Base-by-base conservation (phyloP, 1,284 basidiomycete species). In the Neonothopanus nambi region DNA sequence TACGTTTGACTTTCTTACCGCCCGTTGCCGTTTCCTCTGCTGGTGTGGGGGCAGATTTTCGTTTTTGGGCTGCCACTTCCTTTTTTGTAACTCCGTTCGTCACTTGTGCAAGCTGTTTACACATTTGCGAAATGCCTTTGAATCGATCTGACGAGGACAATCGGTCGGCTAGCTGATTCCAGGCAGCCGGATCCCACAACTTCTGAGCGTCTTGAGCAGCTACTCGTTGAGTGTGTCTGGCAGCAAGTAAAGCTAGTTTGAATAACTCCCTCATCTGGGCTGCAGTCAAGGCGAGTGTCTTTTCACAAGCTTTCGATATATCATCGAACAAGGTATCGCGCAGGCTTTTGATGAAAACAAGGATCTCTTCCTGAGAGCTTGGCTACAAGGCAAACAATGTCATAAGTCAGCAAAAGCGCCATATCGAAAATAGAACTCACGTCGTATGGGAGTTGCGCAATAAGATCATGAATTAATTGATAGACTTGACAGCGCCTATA, bases 401-500 rank as follows among this genome's bases (percentile, higher is more conserved):
- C 4, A 39, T 64, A 59, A 55, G 56, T 55, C 59, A 67, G 37
- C 3, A 24, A 21, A 48, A 3, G 54, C 55, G 30, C 61, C 41
- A 21, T 30, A 11, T 8, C 23, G 17, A 28, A n/a, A 42, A 21
- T 46, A 28, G 44, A 30, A 72, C 81, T 63, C 59, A 85, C 81
- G 48, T 80, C 67, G 3, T 69, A 67, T n/a, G 80, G 73, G 15
- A 87, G 69, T 56, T 87, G 84, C 49, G 73, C 81, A 41, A 92
- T 60, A 6, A 96, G 72, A 2, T 78, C 69, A 53, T 89, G 82
- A 13, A 96, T 67, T 38, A 98, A 78, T 40, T 84, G 79, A 66
- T 91, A 87, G 7, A 79, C 84, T 67, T 96, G 93, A 54, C 76
- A 77, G 66, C 82, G 84, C 50, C 93, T 79, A 67, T 89, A 95